Percentiles rank a stretch among this genome's conserved stretches.
Evolutionary conservation across 1,139 yeast genomes (phyloP).

Genomic region (Suhomyces chickasaworum): DNA sequence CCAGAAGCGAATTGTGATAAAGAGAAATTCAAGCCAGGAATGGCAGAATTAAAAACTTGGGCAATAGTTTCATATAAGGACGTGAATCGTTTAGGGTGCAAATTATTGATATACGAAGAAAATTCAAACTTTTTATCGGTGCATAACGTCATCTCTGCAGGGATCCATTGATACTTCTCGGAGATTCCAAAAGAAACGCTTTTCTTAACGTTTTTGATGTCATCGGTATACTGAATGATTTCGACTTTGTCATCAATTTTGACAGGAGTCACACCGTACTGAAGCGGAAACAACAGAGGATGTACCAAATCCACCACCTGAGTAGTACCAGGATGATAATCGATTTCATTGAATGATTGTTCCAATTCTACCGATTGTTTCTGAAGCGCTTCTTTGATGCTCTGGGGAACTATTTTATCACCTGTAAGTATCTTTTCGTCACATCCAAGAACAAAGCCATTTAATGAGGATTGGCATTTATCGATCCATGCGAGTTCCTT

Average conservation of each 20-base stretch:
- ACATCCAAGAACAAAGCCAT: slow-evolving; percentile 7
- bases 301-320: slow-evolving; percentile 45
- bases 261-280: slow-evolving; percentile 36
- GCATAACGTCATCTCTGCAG: slow-evolving; percentile 25
- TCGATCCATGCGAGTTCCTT: slow-evolving; percentile 35
- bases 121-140: slow-evolving; percentile 19
- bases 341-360: slow-evolving; percentile 22
- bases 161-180: background rate
- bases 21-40: slow-evolving; percentile 35
- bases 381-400: slow-evolving; percentile 15
- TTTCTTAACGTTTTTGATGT: background rate
- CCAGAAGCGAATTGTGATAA: slow-evolving; percentile 28
- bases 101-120: slow-evolving; percentile 42
- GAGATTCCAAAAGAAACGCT: background rate
- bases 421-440: background rate
- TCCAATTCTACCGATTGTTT: slow-evolving; percentile 18
- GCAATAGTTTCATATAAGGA: slow-evolving; percentile 33
- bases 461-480: slow-evolving; percentile 16
- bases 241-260: slow-evolving; percentile 1
- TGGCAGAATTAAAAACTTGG: slow-evolving; percentile 28
- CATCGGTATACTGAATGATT: background rate
- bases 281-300: slow-evolving; percentile 44
- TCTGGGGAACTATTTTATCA: slow-evolving; percentile 10
- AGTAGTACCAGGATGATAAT: slow-evolving; percentile 42
- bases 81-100: slow-evolving; percentile 32